phyloP scores from a whole-genome alignment of 495 filamentous ascomycete genomes.

The Neurospora sp. region DNA sequence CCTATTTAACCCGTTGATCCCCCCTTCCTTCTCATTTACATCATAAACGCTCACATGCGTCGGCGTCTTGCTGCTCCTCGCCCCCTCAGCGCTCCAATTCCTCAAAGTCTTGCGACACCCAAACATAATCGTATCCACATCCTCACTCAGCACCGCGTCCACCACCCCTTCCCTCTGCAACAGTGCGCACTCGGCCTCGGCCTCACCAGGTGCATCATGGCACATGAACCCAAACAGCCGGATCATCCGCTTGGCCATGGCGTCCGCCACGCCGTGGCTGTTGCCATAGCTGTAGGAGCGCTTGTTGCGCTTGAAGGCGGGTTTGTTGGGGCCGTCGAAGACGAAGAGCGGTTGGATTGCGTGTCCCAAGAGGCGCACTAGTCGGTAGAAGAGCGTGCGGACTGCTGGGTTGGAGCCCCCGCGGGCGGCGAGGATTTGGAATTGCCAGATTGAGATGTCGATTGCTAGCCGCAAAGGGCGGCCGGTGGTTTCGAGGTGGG shows the following conservation, averaged over 20 bases:
- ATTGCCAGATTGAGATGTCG: conserved; percentile 96
- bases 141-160: conserved; percentile 92
- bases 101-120: conserved; percentile 68
- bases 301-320: conserved; percentile 80
- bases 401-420: conserved; percentile 85
- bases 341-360: conserved; percentile 88
- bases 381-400: conserved; percentile 85
- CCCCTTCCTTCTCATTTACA: conserved; percentile 29
- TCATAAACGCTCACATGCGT: conserved; percentile 84
- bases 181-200: conserved; percentile 90
- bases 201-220: conserved; percentile 88
- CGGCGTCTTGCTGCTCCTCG: conserved; percentile 51
- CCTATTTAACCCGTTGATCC: conserved; percentile 52
- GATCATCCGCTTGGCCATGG: conserved; percentile 69
- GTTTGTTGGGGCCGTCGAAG: conserved; percentile 88
- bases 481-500: conserved; percentile 57
- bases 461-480: conserved; percentile 81
- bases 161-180: conserved; percentile 78
- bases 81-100: conserved; percentile 71
- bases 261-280: conserved; percentile 31
- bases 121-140: conserved; percentile 98
- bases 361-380: conserved; percentile 69
- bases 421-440: conserved; percentile 77
- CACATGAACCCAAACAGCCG: conserved; percentile 75
- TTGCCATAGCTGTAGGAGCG: conserved; percentile 37